phyloP scores from a whole-genome alignment of 805 yeast species.

The Candida caryicola region DNA sequence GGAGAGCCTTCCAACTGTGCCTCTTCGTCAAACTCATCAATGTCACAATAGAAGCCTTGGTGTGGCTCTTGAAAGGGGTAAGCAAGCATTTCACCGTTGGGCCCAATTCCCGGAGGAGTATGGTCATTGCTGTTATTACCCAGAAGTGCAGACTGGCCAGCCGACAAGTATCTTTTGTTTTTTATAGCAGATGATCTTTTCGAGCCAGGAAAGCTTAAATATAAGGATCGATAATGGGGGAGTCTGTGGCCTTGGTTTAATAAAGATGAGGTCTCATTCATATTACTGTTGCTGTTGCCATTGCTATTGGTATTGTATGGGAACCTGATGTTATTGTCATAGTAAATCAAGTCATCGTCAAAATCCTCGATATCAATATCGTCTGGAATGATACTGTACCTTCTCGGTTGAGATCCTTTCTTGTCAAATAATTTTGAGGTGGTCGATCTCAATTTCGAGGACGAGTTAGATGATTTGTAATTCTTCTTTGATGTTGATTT shows the following conservation, averaged over 20 bases:
- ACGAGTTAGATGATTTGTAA: slow-evolving; percentile 29
- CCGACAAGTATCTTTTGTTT: slow-evolving; percentile 35
- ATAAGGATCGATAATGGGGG: slow-evolving; percentile 42
- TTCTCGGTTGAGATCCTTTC: slow-evolving; percentile 66
- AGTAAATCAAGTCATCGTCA: slow-evolving; percentile 51
- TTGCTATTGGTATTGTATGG: slow-evolving; percentile 27
- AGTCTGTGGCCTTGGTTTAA: slow-evolving; percentile 22
- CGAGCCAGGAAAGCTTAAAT: slow-evolving; percentile 27
- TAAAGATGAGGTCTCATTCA: slow-evolving; percentile 33
- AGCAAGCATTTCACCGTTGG: slow-evolving; percentile 28
- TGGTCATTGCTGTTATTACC: slow-evolving; percentile 6
- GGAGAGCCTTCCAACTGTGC: slow-evolving; percentile 11
- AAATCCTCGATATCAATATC: slow-evolving; percentile 54
- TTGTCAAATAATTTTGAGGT: slow-evolving; percentile 72
- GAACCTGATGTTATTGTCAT: slow-evolving; percentile 40
- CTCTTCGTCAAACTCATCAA: slow-evolving; percentile 40
- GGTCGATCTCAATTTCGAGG: slow-evolving; percentile 56
- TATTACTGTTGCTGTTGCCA: slow-evolving; percentile 14
- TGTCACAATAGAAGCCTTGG: slow-evolving; percentile 33
- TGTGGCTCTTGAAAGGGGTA: slow-evolving; percentile 33
- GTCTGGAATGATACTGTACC: slow-evolving; percentile 71
- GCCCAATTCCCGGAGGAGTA: slow-evolving; percentile 5
- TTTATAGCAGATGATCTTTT: slow-evolving; percentile 22
- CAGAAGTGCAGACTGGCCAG: slow-evolving; percentile 26
- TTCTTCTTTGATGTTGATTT: slow-evolving; percentile 24